Evolutionary conservation across 208 protist species (phyloP), one percentile per base, ranked within the genome.

Genomic region (Borovskyia barvae): DNA sequence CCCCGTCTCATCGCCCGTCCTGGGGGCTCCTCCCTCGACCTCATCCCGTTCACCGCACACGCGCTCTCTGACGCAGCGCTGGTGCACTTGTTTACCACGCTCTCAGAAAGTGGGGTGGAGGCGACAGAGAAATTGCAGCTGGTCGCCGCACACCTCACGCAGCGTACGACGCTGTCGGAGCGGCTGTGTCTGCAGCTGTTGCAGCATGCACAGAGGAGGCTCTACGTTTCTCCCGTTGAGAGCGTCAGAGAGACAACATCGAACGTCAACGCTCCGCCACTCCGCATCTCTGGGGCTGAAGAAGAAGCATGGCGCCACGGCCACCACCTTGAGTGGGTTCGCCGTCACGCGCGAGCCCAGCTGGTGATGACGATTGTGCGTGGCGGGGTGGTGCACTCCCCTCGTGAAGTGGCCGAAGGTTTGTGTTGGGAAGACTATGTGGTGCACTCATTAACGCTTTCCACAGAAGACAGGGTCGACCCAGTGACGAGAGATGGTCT

Each of bases 181-280:
- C 37, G 29, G 3, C 46, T 69, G 26, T 69, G 52, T n/a, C 12
- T 69, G 40, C 62, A 69, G 45, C 28, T 69, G 36, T 35, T 69
- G 33, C n/a, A 32, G 15, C 48, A 49, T 49, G 24, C 37, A 2
- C 62, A 69, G 53, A n/a, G n/a, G n/a, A n/a, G n/a, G n/a, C n/a
- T n/a, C n/a, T n/a, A n/a, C n/a, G n/a, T n/a, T n/a, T n/a, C n/a
- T n/a, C n/a, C n/a, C n/a, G n/a, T n/a, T n/a, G n/a, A n/a, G n/a
- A n/a, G n/a, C n/a, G n/a, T n/a, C n/a, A n/a, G n/a, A n/a, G n/a
- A n/a, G n/a, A n/a, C n/a, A n/a, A n/a, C n/a, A n/a, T n/a, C n/a
- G n/a, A n/a, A n/a, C n/a, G n/a, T n/a, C n/a, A n/a, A n/a, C n/a
- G n/a, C n/a, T n/a, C n/a, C n/a, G n/a, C n/a, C n/a, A n/a, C n/a